These are phyloP conservation scores for Magnusiomyces magnusii DNA, from an alignment of 1,139 yeast genomes.

Conservation along the genomic window DNA sequence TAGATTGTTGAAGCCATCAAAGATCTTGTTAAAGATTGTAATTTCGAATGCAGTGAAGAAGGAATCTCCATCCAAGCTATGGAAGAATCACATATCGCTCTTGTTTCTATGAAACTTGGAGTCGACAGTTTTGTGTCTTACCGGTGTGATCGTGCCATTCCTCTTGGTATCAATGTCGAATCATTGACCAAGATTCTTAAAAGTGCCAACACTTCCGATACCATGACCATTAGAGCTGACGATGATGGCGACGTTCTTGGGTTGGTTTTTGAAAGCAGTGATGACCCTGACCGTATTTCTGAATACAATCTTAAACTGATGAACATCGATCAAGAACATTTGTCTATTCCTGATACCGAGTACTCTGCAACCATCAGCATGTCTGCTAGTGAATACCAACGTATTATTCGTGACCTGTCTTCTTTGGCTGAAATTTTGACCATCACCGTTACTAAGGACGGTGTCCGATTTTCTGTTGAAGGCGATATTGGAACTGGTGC, in stretches of 20 bases:
- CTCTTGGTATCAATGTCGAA: slow-evolving; percentile 85
- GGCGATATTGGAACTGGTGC: slow-evolving; percentile 92
- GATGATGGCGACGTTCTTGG: slow-evolving; percentile 80
- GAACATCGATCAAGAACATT: slow-evolving; percentile 95
- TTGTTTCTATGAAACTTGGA: slow-evolving; percentile 83
- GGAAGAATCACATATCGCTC: slow-evolving; percentile 92
- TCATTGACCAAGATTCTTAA: slow-evolving; percentile 80
- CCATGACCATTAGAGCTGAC: slow-evolving; percentile 82
- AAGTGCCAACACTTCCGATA: slow-evolving; percentile 88
- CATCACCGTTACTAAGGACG: slow-evolving; percentile 83
- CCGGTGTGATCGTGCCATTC: slow-evolving; percentile 92
- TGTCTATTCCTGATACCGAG: slow-evolving; percentile 90
- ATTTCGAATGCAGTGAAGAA: slow-evolving; percentile 90
- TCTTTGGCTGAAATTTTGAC: slow-evolving; percentile 82
- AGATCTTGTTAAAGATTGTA: slow-evolving; percentile 90
- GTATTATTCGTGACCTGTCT: slow-evolving; percentile 81
- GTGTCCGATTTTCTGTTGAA: slow-evolving; percentile 81
- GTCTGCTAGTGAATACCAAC: slow-evolving; percentile 85
- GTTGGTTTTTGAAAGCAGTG: slow-evolving; percentile 75
- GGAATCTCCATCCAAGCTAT: slow-evolving; percentile 97
- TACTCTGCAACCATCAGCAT: slow-evolving; percentile 78
- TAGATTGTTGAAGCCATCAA: slow-evolving; percentile 81
- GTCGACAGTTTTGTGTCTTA: slow-evolving; percentile 83
- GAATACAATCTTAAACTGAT: slow-evolving; percentile 88
- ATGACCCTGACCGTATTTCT: slow-evolving; percentile 81